Conservation (phyloP, 306 rosid species). For the Carpinus fangiana region DNA sequence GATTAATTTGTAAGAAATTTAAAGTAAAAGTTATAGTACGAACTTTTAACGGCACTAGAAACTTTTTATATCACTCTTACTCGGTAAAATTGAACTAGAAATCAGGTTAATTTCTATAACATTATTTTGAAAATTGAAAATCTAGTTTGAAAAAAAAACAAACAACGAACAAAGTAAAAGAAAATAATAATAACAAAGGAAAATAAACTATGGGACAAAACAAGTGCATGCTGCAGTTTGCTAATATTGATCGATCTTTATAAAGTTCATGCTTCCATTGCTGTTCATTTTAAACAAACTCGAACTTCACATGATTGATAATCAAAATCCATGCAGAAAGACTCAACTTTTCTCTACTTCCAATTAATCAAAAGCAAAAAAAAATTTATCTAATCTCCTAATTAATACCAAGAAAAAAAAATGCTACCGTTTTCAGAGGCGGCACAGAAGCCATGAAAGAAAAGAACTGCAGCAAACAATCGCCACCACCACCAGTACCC, state of each 20-base stretch:
- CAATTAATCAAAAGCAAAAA: too few relatives aligned
- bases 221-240: neutral
- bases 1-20: too few relatives aligned
- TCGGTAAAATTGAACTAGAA: neutral
- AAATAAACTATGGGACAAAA: too few relatives aligned
- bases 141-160: neutral
- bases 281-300: neutral
- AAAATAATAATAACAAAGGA: too few relatives aligned
- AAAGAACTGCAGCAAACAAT: constrained; percentile 35
- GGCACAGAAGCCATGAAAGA: constrained; percentile 36
- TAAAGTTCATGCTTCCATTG: neutral
- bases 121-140: neutral
- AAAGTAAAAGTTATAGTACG: too few relatives aligned
- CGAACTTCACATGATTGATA: neutral
- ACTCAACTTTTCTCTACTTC: neutral
- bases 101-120: neutral
- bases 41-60: too few relatives aligned
- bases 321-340: neutral
- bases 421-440: constrained; percentile 43
- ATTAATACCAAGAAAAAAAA: too few relatives aligned
- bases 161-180: too few relatives aligned
- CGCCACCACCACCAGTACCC: constrained; percentile 32
- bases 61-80: neutral
- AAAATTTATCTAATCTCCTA: too few relatives aligned
- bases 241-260: neutral